phyloP scores from a whole-genome alignment of 2,329 filamentous ascomycete genomes.

The Acrocalymma vagum region DNA sequence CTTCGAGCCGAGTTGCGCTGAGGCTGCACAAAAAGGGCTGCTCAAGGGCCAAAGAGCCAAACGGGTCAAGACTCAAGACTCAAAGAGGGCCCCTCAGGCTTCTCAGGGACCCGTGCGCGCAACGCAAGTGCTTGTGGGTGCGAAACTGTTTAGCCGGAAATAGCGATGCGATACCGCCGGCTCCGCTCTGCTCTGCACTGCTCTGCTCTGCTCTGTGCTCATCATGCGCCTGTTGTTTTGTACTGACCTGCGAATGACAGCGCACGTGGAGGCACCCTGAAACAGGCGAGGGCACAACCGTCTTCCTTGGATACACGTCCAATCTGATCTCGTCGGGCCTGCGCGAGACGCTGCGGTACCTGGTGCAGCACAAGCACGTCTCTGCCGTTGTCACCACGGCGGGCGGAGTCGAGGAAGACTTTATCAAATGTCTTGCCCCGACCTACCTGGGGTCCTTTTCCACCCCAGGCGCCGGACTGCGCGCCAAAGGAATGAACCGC shows the following conservation, averaged over 20 bases:
- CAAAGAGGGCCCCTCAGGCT: too few relatives aligned
- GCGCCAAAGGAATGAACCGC: slow-evolving; percentile 87
- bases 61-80: too few relatives aligned
- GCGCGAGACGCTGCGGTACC: slow-evolving; percentile 87
- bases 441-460: slow-evolving; percentile 93
- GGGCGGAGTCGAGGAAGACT: slow-evolving; percentile 94
- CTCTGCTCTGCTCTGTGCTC: slow-evolving; percentile 23
- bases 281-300: slow-evolving; percentile 81
- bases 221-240: slow-evolving; percentile 28
- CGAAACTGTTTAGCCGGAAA: slow-evolving; percentile 43
- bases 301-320: slow-evolving; percentile 97
- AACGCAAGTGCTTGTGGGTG: slow-evolving; percentile 17
- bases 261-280: slow-evolving; percentile 83
- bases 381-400: slow-evolving; percentile 95
- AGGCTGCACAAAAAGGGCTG: too few relatives aligned
- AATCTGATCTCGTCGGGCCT: slow-evolving; percentile 97
- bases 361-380: slow-evolving; percentile 91
- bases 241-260: slow-evolving; percentile 56
- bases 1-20: too few relatives aligned
- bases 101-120: slow-evolving; percentile 33
- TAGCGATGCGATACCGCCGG: slow-evolving; percentile 26
- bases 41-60: too few relatives aligned
- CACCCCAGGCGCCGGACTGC: slow-evolving; percentile 77
- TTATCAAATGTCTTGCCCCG: slow-evolving; percentile 96
- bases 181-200: slow-evolving; percentile 26